Conservation (phyloP, 805 yeast genomes). For the Saturnispora dispora region DNA sequence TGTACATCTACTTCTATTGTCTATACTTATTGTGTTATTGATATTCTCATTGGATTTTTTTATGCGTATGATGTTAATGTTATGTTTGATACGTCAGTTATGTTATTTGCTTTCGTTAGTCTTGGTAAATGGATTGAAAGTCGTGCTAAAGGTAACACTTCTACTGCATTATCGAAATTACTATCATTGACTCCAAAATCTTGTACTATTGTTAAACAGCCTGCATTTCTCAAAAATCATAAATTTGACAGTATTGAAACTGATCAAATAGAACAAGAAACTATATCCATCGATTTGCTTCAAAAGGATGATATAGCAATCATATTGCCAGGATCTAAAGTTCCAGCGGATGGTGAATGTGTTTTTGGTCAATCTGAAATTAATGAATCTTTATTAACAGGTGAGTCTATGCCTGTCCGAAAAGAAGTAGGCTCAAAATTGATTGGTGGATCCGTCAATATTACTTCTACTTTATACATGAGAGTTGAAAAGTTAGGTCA, state of each 20-base stretch:
- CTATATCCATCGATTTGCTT: constrained; percentile 64
- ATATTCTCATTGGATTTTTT: constrained; percentile 42
- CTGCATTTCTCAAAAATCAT: constrained; percentile 11
- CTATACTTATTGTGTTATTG: constrained; percentile 59
- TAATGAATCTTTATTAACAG: constrained; percentile 86
- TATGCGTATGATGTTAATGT: constrained; percentile 49
- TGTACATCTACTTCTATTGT: constrained; percentile 76
- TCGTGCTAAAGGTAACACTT: constrained; percentile 88
- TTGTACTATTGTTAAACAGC: constrained; percentile 53
- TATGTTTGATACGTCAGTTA: constrained; percentile 77
- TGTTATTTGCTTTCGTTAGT: constrained; percentile 77
- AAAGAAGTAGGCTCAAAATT: constrained; percentile 55
- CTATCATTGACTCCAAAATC: constrained; percentile 72
- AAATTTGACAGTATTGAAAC: constrained; percentile 9
- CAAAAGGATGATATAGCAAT: constrained; percentile 72
- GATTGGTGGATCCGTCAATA: constrained; percentile 88
- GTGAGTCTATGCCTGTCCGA: constrained; percentile 73
- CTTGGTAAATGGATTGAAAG: constrained; percentile 89
- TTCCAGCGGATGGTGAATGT: constrained; percentile 88
- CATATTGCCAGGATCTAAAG: constrained; percentile 74
- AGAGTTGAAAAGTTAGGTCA: constrained; percentile 66
- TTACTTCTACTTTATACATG: constrained; percentile 61
- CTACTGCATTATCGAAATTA: constrained; percentile 75
- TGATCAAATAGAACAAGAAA: constrained; percentile 30
- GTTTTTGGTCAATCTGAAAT: constrained; percentile 71